Conservation (phyloP, 768 basidiomycete species). For the Filobasidium floriforme region DNA sequence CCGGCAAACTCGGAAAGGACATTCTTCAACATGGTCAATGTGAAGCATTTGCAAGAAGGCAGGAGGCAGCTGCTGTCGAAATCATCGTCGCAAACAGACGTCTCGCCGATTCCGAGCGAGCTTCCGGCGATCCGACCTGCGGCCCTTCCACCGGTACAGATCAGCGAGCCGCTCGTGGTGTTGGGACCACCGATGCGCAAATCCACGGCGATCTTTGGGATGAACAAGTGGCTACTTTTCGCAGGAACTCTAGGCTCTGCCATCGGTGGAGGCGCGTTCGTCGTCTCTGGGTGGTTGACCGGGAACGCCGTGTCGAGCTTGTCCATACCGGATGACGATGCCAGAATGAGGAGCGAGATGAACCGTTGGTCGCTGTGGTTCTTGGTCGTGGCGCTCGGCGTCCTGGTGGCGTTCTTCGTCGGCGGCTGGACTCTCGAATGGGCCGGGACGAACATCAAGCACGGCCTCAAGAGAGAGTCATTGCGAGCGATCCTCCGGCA, state of each 20-base stretch:
- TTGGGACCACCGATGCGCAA: neutral
- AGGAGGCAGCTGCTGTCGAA: neutral
- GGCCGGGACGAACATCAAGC: slow-evolving; percentile 1
- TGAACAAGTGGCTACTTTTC: slow-evolving; percentile 13
- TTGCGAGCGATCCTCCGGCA: slow-evolving; percentile 9
- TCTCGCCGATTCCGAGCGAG: neutral
- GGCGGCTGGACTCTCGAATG: neutral
- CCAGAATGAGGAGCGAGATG: slow-evolving; percentile 20
- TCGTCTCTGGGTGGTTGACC: slow-evolving; percentile 31
- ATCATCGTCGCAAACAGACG: neutral
- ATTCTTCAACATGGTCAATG: slow-evolving; percentile 25
- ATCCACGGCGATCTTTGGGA: neutral
- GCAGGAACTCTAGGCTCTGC: slow-evolving; percentile 24
- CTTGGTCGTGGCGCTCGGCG: slow-evolving; percentile 32
- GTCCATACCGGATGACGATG: slow-evolving; percentile 20
- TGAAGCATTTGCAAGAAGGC: neutral
- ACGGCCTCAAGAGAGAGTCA: neutral
- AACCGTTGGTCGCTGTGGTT: slow-evolving; percentile 38
- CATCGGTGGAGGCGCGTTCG: slow-evolving; percentile 28
- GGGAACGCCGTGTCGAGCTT: slow-evolving; percentile 32
- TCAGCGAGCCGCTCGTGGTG: too few species aligned
- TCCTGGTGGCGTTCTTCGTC: slow-evolving; percentile 14
- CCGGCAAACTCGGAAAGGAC: slow-evolving; percentile 25
- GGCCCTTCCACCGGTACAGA: too few species aligned
- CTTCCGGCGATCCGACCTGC: neutral